Base-by-base conservation (phyloP, 2,329 filamentous ascomycete species). In the Acephala macrosclerotiorum region DNA sequence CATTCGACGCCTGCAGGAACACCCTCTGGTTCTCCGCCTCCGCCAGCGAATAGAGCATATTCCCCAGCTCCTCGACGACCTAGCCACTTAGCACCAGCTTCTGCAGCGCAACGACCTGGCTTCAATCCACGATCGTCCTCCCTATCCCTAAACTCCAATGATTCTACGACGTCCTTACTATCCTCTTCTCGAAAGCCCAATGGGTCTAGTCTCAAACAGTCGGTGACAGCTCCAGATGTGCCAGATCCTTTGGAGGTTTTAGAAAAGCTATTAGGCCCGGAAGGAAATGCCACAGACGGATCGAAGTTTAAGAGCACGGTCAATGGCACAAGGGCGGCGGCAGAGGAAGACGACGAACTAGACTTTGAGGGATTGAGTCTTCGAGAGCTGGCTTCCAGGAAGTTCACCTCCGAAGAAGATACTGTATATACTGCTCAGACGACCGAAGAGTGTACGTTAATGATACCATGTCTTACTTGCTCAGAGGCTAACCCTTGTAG, bases 291-390 rank as follows among this genome's bases (percentile, higher is more conserved):
- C 65, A 20, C 68, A 66, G 55, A 53, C 3, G 26, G 60, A 33
- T 58, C 66, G n/a, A 64, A 58, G 26, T 18, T n/a, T 22, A 38
- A 57, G n/a, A 47, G 22, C 49, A 18, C 16, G 25, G 49, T 57
- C 26, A 63, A 64, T 66, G 62, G 69, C 16, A 18, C 70, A 66
- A 53, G 26, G 11, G n/a, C 56, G 79, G 84, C 71, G 3, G 79
- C 84, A 55, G 80, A 81, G n/a, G 85, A 87, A 64, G 75, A 94
- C 47, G 84, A 87, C 1, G 82, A 91, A 5, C 89, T 95, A 70
- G 91, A 96, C 71, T 97, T 99, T 80, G 89, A 84, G 14, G 91
- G 87, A 0, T 79, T 96, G 59, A 92, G 91, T 70, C 81, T 99
- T 68, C 86, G 90, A 67, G 91, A 93, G 68, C 66, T 77, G 33